Conservation (phyloP, 202 grass and related monocot genomes). For the Schoenoplectus triqueter region DNA sequence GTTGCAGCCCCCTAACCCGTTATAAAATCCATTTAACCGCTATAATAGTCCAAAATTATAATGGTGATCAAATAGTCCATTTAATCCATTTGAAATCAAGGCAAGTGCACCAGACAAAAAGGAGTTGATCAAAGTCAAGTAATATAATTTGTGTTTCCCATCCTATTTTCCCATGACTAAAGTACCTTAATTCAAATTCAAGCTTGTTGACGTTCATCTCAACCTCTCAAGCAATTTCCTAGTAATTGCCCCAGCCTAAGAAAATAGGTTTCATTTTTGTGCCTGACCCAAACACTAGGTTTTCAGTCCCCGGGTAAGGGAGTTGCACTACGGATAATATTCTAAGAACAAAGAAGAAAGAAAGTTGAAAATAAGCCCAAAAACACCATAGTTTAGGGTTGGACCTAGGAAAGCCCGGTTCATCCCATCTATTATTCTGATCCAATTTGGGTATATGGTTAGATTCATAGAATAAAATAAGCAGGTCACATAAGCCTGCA, state of each 20-base stretch:
- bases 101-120: not conserved
- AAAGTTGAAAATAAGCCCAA: not conserved
- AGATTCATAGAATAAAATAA: not conserved
- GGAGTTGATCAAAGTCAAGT: not conserved
- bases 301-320: not conserved
- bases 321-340: not conserved
- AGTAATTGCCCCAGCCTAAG: not conserved
- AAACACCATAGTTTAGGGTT: not conserved
- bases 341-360: not conserved
- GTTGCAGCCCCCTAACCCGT: too few relatives aligned
- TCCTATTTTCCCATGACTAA: too few relatives aligned
- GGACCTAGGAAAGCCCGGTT: not conserved
- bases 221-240: too few relatives aligned
- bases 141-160: not conserved
- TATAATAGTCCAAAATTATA: too few relatives aligned
- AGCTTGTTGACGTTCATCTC: too few relatives aligned
- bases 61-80: not conserved
- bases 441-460: not conserved
- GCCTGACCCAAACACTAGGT: not conserved
- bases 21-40: too few relatives aligned
- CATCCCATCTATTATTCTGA: not conserved
- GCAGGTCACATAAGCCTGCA: not conserved
- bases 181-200: too few relatives aligned
- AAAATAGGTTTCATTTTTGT: not conserved
- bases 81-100: conserved; percentile 4